Evolutionary conservation across 1,284 basidiomycete species (phyloP).

Genomic region (Ceratorhiza oryzae-sativae): DNA sequence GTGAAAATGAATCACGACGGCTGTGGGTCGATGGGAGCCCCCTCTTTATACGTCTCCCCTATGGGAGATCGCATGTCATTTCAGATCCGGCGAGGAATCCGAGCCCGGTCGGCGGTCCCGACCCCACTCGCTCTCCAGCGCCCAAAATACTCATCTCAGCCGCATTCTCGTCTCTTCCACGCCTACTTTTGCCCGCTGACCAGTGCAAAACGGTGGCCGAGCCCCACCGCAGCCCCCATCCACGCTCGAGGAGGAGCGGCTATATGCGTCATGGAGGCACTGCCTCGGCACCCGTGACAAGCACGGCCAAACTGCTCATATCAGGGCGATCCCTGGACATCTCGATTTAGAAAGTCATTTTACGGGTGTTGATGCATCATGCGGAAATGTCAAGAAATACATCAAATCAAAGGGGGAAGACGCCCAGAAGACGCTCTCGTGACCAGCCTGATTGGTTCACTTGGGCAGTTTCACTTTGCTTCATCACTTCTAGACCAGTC

Average conservation of each 20-base stretch:
- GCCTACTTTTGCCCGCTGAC: not conserved
- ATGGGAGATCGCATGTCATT: conserved; percentile 24
- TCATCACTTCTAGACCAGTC: not conserved
- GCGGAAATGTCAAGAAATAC: not conserved
- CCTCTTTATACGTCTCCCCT: conserved; percentile 3
- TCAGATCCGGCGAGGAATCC: conserved; percentile 28
- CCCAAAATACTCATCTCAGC: conserved; percentile 8
- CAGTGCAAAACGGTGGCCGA: not conserved
- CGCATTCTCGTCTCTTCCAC: conserved; percentile 1
- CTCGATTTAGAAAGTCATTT: not conserved
- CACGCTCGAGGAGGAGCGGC: not conserved
- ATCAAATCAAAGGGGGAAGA: not conserved
- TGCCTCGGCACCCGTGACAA: not conserved
- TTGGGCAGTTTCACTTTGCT: not conserved
- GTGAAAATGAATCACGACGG: not conserved
- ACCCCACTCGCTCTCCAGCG: conserved; percentile 8
- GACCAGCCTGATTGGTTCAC: not conserved
- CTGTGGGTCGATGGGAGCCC: not conserved
- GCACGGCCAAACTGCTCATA: not conserved
- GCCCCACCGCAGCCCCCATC: conserved; percentile 16
- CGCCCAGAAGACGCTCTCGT: not conserved
- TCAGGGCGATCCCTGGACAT: not conserved
- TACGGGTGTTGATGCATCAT: not conserved
- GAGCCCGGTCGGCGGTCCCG: conserved; percentile 8
- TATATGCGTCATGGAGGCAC: conserved; percentile 1